Percentiles rank a stretch among this genome's conserved stretches.
Evolutionary conservation across 2,329 filamentous ascomycete species (phyloP).

Genomic region (Nigrospora oryzae): DNA sequence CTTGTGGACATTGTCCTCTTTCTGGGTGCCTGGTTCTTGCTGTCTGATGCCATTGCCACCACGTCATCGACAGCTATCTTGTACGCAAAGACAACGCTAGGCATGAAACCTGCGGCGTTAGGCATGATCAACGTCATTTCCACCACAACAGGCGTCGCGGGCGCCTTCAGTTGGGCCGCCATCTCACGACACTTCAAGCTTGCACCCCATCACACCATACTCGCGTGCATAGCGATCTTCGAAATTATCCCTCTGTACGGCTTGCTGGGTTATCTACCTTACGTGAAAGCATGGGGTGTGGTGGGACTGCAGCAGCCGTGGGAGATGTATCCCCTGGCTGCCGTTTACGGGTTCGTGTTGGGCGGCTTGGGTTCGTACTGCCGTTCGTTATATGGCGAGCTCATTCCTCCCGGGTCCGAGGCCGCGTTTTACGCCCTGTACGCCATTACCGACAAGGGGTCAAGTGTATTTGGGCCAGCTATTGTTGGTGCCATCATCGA

Average conservation of each 20-base stretch:
- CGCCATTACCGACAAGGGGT: slow-evolving; percentile 95
- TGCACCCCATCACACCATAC: slow-evolving; percentile 76
- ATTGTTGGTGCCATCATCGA: slow-evolving; percentile 94
- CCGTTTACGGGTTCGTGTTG: slow-evolving; percentile 86
- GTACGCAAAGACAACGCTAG: slow-evolving; percentile 87
- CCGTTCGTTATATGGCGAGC: slow-evolving; percentile 81
- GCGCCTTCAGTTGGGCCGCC: slow-evolving; percentile 83
- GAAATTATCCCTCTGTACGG: slow-evolving; percentile 91
- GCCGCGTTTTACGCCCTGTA: slow-evolving; percentile 95
- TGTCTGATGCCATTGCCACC: slow-evolving; percentile 90
- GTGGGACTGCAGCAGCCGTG: slow-evolving; percentile 85
- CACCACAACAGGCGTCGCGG: slow-evolving; percentile 73
- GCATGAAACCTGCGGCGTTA: slow-evolving; percentile 81
- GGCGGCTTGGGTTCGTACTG: slow-evolving; percentile 92
- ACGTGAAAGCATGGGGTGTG: slow-evolving; percentile 65
- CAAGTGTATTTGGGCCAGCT: slow-evolving; percentile 84
- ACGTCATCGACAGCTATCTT: slow-evolving; percentile 90
- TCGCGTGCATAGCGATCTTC: slow-evolving; percentile 85
- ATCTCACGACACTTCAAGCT: slow-evolving; percentile 64
- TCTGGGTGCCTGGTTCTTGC: slow-evolving; percentile 84
- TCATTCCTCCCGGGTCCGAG: slow-evolving; percentile 90
- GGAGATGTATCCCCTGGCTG: slow-evolving; percentile 93
- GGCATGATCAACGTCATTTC: slow-evolving; percentile 92
- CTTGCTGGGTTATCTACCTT: slow-evolving; percentile 76
- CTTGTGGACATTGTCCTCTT: slow-evolving; percentile 70